Conservation (phyloP, 2,329 filamentous ascomycete genomes). For the Hyphodiscus sp. region DNA sequence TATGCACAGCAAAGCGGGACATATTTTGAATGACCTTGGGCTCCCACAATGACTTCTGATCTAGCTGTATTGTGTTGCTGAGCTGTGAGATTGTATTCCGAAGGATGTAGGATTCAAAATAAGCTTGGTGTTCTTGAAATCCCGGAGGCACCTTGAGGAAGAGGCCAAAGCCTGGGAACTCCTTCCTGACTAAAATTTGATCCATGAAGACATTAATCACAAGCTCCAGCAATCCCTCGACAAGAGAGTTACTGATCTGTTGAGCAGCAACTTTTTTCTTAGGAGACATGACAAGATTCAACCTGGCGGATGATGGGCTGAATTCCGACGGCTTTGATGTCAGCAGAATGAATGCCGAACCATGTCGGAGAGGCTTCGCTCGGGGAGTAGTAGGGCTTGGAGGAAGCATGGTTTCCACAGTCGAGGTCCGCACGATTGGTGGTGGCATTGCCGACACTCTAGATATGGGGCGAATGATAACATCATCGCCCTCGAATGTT, state of each 20-base stretch:
- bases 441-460: constrained; percentile 51
- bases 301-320: constrained; percentile 51
- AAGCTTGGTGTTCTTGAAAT: constrained; percentile 89
- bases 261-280: constrained; percentile 44
- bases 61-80: constrained; percentile 60
- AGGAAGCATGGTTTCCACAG: constrained; percentile 44
- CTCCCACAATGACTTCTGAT: constrained; percentile 69
- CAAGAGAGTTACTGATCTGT: constrained; percentile 59
- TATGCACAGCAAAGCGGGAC: constrained; percentile 69
- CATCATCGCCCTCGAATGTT: constrained; percentile 79
- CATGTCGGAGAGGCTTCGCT: constrained; percentile 64
- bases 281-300: constrained; percentile 57
- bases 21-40: constrained; percentile 83
- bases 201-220: constrained; percentile 77
- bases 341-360: constrained; percentile 87
- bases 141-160: constrained; percentile 86
- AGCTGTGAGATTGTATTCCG: constrained; percentile 67
- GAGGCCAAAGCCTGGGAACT: constrained; percentile 81
- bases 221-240: constrained; percentile 72
- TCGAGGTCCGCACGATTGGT: constrained; percentile 70
- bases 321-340: constrained; percentile 60
- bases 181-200: constrained; percentile 77
- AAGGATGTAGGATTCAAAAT: constrained; percentile 87
- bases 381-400: constrained; percentile 36
- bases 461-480: constrained; percentile 59